phyloP scores from a whole-genome alignment of 2,329 filamentous ascomycete species.

The Hypoxylon rubiginosum region DNA sequence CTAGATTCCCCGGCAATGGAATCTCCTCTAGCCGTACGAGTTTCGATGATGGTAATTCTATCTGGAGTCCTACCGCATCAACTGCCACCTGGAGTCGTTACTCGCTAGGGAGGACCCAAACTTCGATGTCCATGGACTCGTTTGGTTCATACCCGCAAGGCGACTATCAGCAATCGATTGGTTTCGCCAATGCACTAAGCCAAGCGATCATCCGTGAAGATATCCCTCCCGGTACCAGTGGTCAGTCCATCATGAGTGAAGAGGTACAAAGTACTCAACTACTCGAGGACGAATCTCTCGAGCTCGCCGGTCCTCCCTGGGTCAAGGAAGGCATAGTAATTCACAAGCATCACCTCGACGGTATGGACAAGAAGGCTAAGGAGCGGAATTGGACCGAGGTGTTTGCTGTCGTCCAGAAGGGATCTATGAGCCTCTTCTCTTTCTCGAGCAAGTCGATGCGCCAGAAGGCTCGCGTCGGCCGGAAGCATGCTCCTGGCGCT shows the following conservation, averaged over 20 bases:
- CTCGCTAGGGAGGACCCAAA: slow-evolving; percentile 90
- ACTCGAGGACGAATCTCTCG: slow-evolving; percentile 92
- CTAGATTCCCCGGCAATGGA: slow-evolving; percentile 81
- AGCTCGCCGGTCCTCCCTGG: slow-evolving; percentile 95
- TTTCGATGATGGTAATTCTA: slow-evolving; percentile 88
- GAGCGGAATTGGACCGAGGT: slow-evolving; percentile 95
- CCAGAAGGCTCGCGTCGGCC: slow-evolving; percentile 69
- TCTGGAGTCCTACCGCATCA: slow-evolving; percentile 87
- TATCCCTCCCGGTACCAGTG: slow-evolving; percentile 66
- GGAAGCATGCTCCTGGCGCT: slow-evolving; percentile 66
- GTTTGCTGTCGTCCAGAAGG: slow-evolving; percentile 96
- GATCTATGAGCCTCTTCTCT: slow-evolving; percentile 92
- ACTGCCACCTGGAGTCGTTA: slow-evolving; percentile 98
- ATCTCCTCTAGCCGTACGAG: slow-evolving; percentile 94
- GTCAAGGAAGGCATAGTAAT: slow-evolving; percentile 96
- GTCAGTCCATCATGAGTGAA: slow-evolving; percentile 69
- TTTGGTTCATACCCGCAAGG: slow-evolving; percentile 82
- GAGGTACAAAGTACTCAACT: slow-evolving; percentile 73
- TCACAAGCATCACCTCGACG: slow-evolving; percentile 96
- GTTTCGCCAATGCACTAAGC: slow-evolving; percentile 95
- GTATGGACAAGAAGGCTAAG: slow-evolving; percentile 90
- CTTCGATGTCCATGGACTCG: slow-evolving; percentile 92
- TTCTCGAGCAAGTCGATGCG: slow-evolving; percentile 87
- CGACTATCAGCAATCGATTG: slow-evolving; percentile 96
- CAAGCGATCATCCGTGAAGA: slow-evolving; percentile 97